Evolutionary conservation across 441 rosid species (phyloP).

Genomic region (Macaranga tanarius): DNA sequence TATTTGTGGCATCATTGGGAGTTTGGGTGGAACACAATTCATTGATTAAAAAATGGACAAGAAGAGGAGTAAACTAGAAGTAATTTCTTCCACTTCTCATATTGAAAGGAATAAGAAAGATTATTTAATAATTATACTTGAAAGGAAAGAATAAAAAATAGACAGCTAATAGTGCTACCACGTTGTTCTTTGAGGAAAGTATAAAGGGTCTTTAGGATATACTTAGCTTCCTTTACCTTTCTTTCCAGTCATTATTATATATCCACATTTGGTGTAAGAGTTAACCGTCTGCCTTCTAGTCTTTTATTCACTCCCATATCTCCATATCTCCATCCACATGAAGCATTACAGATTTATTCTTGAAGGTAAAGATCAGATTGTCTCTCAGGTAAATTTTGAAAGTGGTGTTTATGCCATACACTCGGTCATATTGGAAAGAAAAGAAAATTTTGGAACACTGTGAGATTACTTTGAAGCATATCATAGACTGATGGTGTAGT

Average conservation of each 20-base stretch:
- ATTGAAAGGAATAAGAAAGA: neutral
- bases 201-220: neutral
- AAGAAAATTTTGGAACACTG: neutral
- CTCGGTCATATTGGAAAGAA: neutral
- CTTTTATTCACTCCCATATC: neutral
- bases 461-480: neutral
- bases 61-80: neutral
- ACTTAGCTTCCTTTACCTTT: neutral
- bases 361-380: neutral
- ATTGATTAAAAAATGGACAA: neutral
- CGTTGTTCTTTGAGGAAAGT: neutral
- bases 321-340: neutral
- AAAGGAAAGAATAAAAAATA: neutral
- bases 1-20: neutral
- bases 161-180: neutral
- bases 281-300: neutral
- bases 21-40: neutral
- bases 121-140: neutral
- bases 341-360: neutral
- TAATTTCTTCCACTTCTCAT: neutral
- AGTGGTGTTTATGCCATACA: neutral
- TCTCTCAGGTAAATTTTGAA: slow-evolving; percentile 4
- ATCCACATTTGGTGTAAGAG: neutral
- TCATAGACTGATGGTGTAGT: neutral
- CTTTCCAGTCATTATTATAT: neutral